phyloP scores from a whole-genome alignment of 176 grass and related monocot genomes.

The Hsuehochloa calcarea region DNA sequence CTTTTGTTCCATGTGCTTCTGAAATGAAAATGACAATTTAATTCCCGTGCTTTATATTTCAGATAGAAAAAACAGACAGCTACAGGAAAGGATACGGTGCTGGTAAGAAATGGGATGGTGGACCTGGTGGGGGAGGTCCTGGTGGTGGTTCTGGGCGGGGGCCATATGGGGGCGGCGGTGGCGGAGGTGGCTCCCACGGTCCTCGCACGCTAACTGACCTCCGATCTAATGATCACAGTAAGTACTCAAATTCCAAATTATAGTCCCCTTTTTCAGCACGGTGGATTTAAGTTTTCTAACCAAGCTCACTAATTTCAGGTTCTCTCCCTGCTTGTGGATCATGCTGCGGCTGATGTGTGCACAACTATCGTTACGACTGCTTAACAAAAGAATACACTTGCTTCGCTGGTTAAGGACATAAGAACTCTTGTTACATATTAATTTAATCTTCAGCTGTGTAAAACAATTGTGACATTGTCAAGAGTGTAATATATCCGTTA shows the following conservation, averaged over 20 bases:
- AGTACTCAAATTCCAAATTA: conserved; percentile 14
- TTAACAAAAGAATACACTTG: conserved; percentile 8
- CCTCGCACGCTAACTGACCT: conserved; percentile 77
- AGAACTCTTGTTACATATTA: not conserved
- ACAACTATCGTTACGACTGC: not conserved
- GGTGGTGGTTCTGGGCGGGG: conserved; percentile 62
- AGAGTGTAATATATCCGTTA: not conserved
- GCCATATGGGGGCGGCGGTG: conserved; percentile 50
- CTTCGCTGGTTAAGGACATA: not conserved
- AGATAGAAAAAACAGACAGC: conserved; percentile 78
- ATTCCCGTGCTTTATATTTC: conserved; percentile 6
- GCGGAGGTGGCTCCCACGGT: conserved; percentile 49
- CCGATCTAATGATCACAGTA: conserved; percentile 77
- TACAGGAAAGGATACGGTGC: conserved; percentile 81
- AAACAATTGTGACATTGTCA: conserved; percentile 18
- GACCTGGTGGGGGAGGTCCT: conserved; percentile 74
- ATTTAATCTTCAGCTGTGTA: not conserved
- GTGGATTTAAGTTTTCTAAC: conserved; percentile 7
- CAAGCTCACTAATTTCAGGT: conserved; percentile 50
- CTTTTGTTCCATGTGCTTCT: conserved; percentile 17
- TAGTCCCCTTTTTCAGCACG: not conserved
- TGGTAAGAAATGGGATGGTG: conserved; percentile 97
- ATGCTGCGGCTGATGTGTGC: conserved; percentile 70
- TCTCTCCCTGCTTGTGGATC: conserved; percentile 95
- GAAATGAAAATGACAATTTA: not conserved